phyloP scores from a whole-genome alignment of 495 filamentous ascomycete species.

The Mycothermus thermophilus region DNA sequence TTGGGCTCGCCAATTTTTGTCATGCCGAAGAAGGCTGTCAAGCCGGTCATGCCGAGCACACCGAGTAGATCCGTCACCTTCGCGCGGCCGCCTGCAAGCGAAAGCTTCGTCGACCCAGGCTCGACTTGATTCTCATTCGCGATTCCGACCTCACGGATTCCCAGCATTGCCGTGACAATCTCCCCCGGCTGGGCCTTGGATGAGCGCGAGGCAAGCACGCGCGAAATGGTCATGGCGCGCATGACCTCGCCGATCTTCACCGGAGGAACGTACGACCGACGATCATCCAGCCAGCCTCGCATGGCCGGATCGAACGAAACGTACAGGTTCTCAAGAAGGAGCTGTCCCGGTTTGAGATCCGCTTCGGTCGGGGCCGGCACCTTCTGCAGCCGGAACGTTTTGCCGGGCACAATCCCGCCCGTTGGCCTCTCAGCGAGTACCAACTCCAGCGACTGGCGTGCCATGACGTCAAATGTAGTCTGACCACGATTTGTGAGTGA shows the following conservation, averaged over 20 bases:
- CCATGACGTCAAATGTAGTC: too few relatives aligned
- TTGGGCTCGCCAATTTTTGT: slow-evolving; percentile 42
- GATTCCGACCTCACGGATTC: slow-evolving; percentile 51
- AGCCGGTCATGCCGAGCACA: slow-evolving; percentile 44
- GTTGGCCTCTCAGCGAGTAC: slow-evolving; percentile 38
- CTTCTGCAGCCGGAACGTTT: slow-evolving; percentile 41
- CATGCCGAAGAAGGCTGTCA: slow-evolving; percentile 60
- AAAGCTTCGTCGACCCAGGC: slow-evolving; percentile 33
- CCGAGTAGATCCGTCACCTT: slow-evolving; percentile 46
- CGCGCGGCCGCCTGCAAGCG: slow-evolving; percentile 23
- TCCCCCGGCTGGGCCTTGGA: slow-evolving; percentile 37
- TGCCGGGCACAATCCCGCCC: slow-evolving; percentile 27
- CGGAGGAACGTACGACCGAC: slow-evolving; percentile 52
- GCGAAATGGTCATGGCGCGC: slow-evolving; percentile 46
- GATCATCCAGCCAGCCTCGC: slow-evolving; percentile 58
- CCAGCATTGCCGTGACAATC: slow-evolving; percentile 38
- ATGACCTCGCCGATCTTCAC: slow-evolving; percentile 54
- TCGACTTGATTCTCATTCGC: slow-evolving; percentile 32
- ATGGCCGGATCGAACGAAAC: slow-evolving; percentile 74
- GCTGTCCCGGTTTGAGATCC: slow-evolving; percentile 43
- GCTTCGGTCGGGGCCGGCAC: slow-evolving; percentile 29
- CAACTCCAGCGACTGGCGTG: slow-evolving; percentile 30
- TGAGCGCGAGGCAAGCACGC: slow-evolving; percentile 29
- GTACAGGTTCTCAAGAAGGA: slow-evolving; percentile 53
- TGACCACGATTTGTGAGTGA: too few relatives aligned